Evolutionary conservation across 352 stramenopile genomes (phyloP), one percentile per base, ranked within the genome.

Genomic region (Globisporangium nunn): DNA sequence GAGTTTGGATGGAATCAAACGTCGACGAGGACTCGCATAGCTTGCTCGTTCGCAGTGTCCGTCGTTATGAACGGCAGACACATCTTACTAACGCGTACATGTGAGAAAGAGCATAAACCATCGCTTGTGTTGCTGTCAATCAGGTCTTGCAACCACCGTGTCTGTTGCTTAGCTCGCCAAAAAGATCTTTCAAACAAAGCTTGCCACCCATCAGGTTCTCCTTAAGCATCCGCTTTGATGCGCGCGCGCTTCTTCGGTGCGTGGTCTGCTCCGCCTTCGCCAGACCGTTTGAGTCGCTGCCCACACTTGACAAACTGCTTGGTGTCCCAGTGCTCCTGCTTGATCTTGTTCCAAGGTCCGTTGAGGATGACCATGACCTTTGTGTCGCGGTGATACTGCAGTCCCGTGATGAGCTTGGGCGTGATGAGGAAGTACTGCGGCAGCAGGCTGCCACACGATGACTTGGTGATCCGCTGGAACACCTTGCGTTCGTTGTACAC

Each of bases 391-490:
- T 95, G 86, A 59, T 93, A 95, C 33, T 73, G 59, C 18, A 95
- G 69, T 0, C 81, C 83, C 6, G 81, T 92, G 62, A 95, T 93
- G 37, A 95, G 81, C 64, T 95, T 95, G 30, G 86, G 86, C 35
- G 86, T 94, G 59, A 95, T 93, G 46, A 95, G 66, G 67, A 95
- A 95, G 52, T 95, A 95, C 61, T 95, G 86, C 15, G 86, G 84
- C 45, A 94, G 41, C 52, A 91, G 91, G 58, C 68, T 81, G n/a
- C 86, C 86, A 44, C 86, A 95, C 4, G 86, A 89, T 37, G 83
- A 91, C 62, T 89, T 88, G 18, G 82, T 94, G 58, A 95, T 93
- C 4, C 84, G 84, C 39, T 90, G 74, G 67, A 95, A 95, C 29
- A 95, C 84, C 59, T 94, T 94, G 50, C 86, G 80, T 57, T 95